Evolutionary conservation across 2,329 filamentous ascomycete species (phyloP).

Genomic region (Colletotrichum lindemuthianum): DNA sequence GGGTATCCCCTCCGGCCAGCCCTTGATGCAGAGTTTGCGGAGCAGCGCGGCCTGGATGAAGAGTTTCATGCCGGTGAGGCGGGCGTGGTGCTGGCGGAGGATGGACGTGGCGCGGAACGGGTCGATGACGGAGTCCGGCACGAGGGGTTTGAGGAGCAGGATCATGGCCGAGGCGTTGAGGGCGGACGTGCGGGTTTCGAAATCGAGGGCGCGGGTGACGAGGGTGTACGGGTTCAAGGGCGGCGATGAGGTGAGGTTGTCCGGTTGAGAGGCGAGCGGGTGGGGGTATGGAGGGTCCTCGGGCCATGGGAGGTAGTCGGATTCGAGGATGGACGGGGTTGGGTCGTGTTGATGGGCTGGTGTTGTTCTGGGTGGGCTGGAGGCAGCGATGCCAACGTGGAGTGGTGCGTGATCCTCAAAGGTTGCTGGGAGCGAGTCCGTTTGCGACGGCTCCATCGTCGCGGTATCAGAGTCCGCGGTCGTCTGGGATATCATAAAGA

Average conservation of each 20-base stretch:
- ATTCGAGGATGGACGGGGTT: constrained; percentile 59
- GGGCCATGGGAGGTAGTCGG: constrained; percentile 68
- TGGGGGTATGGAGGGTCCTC: constrained; percentile 67
- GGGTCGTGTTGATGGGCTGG: constrained; percentile 49
- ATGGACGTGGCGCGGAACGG: constrained; percentile 64
- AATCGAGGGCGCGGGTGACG: constrained; percentile 63
- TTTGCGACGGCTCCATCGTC: constrained; percentile 42
- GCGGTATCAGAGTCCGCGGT: constrained; percentile 46
- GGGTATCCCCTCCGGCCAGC: constrained; percentile 62
- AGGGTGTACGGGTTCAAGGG: constrained; percentile 67
- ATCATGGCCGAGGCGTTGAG: constrained; percentile 70
- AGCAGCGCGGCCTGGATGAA: constrained; percentile 70
- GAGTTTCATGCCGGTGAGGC: constrained; percentile 67
- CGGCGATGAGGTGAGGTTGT: constrained; percentile 35
- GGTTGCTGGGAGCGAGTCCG: constrained; percentile 17
- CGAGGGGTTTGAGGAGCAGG: constrained; percentile 66
- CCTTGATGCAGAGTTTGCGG: constrained; percentile 68
- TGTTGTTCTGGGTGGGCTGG: constrained; percentile 42
- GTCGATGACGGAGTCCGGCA: constrained; percentile 66
- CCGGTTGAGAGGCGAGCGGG: constrained; percentile 42
- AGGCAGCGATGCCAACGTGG: constrained; percentile 27
- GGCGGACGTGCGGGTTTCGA: constrained; percentile 65
- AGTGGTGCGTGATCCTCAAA: constrained; percentile 33
- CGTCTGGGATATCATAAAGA: constrained; percentile 59
- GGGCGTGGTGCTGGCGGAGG: constrained; percentile 67